These are phyloP conservation scores for Phytophthora pini DNA, from an alignment of 352 stramenopile genomes.

Conservation along the genomic window DNA sequence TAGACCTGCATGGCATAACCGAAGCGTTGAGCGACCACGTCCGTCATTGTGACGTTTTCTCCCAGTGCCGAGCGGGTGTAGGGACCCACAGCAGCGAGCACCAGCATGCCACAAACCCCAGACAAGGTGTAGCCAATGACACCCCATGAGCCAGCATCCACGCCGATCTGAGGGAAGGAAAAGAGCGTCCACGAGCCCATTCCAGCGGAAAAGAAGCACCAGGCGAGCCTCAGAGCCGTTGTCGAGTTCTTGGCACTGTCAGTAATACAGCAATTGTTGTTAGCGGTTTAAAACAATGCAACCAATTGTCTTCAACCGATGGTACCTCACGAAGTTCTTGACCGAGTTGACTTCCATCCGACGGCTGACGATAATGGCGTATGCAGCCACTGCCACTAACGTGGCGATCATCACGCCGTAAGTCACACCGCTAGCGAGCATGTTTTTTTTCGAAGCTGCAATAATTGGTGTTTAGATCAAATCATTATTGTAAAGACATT, in stretches of 20 bases:
- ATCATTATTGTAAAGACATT: too few relatives aligned
- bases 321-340: slow-evolving; percentile 71
- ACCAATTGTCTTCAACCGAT: too few relatives aligned
- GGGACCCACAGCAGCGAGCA: slow-evolving; percentile 60
- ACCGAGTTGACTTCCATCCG: slow-evolving; percentile 57
- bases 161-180: slow-evolving; percentile 79
- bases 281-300: too few relatives aligned
- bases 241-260: slow-evolving; percentile 75
- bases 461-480: too few relatives aligned
- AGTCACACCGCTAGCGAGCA: slow-evolving; percentile 55
- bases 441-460: slow-evolving; percentile 28
- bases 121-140: slow-evolving; percentile 82
- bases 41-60: slow-evolving; percentile 76
- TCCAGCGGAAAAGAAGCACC: slow-evolving; percentile 80
- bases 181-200: slow-evolving; percentile 83
- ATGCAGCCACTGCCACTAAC: slow-evolving; percentile 61
- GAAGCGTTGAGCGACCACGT: slow-evolving; percentile 66
- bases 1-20: slow-evolving; percentile 76
- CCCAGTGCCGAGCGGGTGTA: slow-evolving; percentile 62
- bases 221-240: slow-evolving; percentile 57
- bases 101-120: slow-evolving; percentile 56
- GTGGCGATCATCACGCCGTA: slow-evolving; percentile 72
- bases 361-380: slow-evolving; percentile 72
- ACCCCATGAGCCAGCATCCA: slow-evolving; percentile 75
- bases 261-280: background rate